These are phyloP conservation scores for Fusarium miscanthi DNA, from an alignment of 2,329 filamentous ascomycete genomes.

Conservation along the genomic window DNA sequence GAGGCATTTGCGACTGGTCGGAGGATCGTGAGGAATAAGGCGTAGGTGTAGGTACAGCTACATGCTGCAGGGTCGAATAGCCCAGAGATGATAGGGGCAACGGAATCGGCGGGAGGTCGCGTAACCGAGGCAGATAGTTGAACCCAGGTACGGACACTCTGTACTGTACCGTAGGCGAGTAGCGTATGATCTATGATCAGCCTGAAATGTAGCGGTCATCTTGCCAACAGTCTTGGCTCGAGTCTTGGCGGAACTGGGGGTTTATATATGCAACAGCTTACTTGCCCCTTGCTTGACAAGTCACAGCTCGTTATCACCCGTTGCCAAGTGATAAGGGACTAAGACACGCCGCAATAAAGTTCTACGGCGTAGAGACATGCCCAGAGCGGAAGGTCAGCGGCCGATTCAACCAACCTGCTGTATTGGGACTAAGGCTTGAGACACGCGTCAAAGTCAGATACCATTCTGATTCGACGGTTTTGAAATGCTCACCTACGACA, in stretches of 20 bases:
- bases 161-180: background rate
- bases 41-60: conserved; percentile 10
- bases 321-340: conserved; percentile 24
- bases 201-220: conserved; percentile 8
- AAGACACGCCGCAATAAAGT: background rate
- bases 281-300: conserved; percentile 2
- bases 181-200: background rate
- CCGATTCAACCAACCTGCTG: conserved; percentile 2
- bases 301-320: conserved; percentile 7
- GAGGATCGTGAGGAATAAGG: background rate
- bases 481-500: background rate
- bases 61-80: background rate
- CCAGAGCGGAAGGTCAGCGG: conserved; percentile 21
- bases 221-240: conserved; percentile 17
- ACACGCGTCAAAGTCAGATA: background rate
- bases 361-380: background rate
- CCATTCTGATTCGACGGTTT: background rate
- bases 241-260: conserved; percentile 24
- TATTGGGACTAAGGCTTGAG: background rate
- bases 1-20: background rate
- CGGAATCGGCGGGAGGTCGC: conserved; percentile 4
- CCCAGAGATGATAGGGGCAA: conserved; percentile 11
- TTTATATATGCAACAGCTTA: conserved; percentile 18
- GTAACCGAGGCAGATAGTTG: conserved; percentile 2
- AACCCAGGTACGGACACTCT: background rate